Conservation (phyloP, 2,329 filamentous ascomycete genomes). For the Zymoseptoria pseudotritici region DNA sequence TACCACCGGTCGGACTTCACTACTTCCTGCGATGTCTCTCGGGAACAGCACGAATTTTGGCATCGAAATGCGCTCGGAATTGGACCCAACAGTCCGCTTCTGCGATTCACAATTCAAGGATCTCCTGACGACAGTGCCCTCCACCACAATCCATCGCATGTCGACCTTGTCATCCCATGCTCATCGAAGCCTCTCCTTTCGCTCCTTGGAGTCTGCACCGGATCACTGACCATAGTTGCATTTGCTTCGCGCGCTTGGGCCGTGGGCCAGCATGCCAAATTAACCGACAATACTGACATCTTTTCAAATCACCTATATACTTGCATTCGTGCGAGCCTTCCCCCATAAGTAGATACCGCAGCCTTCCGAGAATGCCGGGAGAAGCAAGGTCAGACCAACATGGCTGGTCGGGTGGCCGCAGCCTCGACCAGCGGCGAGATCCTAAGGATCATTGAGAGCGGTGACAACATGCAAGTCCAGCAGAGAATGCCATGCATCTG, state of each 20-base stretch:
- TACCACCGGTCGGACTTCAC: background rate
- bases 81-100: background rate
- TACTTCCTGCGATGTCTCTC: background rate
- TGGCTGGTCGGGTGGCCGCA: background rate
- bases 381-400: background rate
- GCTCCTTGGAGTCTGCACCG: background rate
- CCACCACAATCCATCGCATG: background rate
- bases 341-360: background rate
- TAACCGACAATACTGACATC: background rate
- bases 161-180: background rate
- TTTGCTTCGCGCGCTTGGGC: background rate
- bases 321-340: background rate
- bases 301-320: background rate
- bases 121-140: background rate
- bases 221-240: background rate
- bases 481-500: background rate
- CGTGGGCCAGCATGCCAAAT: background rate
- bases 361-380: background rate
- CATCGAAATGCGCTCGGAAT: background rate
- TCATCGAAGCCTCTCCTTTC: background rate
- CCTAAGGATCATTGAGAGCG: background rate
- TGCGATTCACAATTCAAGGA: background rate
- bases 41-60: background rate
- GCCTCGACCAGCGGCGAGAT: background rate
- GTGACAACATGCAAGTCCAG: background rate